A percentile compares a stretch with the other conserved stretches of the same genome.
Conservation (phyloP, 805 yeast genomes). For the Candida verbasci region DNA sequence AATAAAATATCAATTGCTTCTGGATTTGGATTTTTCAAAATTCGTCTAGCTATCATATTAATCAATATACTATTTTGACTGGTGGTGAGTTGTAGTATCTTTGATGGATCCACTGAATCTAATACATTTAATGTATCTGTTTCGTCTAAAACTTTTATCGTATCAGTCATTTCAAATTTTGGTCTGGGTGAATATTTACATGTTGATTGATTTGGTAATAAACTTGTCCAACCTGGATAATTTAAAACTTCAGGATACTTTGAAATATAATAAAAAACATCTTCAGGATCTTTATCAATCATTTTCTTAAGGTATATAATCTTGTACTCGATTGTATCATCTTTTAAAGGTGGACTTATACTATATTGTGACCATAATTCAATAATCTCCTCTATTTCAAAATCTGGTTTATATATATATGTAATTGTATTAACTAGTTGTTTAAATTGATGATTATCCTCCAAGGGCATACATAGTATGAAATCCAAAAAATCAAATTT, state of each 20-base stretch:
- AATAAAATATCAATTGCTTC: background rate
- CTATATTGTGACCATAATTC: background rate
- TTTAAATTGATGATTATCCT: slow-evolving; percentile 11
- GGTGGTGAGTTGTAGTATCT: background rate
- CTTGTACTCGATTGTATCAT: background rate
- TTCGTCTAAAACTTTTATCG: background rate
- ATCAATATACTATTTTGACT: slow-evolving; percentile 1
- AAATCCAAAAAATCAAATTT: slow-evolving; percentile 24
- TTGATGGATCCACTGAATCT: background rate
- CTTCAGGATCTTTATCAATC: background rate
- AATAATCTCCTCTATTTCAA: background rate
- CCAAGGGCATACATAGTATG: slow-evolving; percentile 16
- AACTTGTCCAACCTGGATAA: slow-evolving; percentile 3
- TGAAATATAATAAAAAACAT: background rate
- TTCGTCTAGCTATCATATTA: background rate
- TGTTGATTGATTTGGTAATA: slow-evolving; percentile 1
- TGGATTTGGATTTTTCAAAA: background rate
- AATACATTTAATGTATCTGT: background rate
- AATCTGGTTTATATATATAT: background rate
- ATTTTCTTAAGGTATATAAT: slow-evolving; percentile 1
- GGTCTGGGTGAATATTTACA: background rate
- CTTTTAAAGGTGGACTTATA: background rate
- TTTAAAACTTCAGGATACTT: background rate
- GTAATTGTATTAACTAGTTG: slow-evolving; percentile 17
- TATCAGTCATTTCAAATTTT: background rate